Evolutionary conservation across 2,329 filamentous ascomycete genomes (phyloP), one percentile per base, ranked within the genome.

Genomic region (Scopulariopsis brevicaulis): DNA sequence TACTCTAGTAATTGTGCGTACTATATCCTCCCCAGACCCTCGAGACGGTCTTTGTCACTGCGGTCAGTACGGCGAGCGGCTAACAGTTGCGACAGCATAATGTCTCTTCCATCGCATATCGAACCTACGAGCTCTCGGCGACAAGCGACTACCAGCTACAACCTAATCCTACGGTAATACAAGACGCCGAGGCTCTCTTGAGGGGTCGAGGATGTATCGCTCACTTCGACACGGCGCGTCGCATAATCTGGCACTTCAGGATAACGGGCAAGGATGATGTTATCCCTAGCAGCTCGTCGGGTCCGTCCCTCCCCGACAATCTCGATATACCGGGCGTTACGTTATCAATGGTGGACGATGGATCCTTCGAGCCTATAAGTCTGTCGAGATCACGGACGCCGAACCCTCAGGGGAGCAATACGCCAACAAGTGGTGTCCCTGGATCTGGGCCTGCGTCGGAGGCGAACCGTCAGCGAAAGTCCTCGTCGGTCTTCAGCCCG

Each of bases 211-310:
- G 81, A 53, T 74, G 78, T 59, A 70, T 83, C 54, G 77, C 79
- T 2, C 76, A 77, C 55, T 77, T 77, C 63, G 81, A 84, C 67
- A 67, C 73, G 12, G 69, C 68, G 40, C 72, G 77, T 59, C 74
- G 74, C 52, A 75, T 72, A 11, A 68, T 84, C 57, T 84, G 81
- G 81, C 73, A 77, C 60, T 84, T 84, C 63, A 73, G 74, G 28
- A 69, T 82, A 22, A 60, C 69, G 2, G 70, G 68, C 56, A 78
- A 75, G 62, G 74, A 77, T 57, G 73, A 67, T 35, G 53, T 54
- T 25, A 59, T 58, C 32, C 35, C 58, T 28, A 46, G 40, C 35
- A 54, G 51, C 40, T 28, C 54, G 15, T 43, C 50, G 4, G 55
- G 52, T 25, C 54, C 58, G 15, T 6, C 54, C 28, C 71, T 78